These are phyloP conservation scores for Fusarium avenaceum DNA, from an alignment of 2,329 filamentous ascomycete species.

Conservation along the genomic window DNA sequence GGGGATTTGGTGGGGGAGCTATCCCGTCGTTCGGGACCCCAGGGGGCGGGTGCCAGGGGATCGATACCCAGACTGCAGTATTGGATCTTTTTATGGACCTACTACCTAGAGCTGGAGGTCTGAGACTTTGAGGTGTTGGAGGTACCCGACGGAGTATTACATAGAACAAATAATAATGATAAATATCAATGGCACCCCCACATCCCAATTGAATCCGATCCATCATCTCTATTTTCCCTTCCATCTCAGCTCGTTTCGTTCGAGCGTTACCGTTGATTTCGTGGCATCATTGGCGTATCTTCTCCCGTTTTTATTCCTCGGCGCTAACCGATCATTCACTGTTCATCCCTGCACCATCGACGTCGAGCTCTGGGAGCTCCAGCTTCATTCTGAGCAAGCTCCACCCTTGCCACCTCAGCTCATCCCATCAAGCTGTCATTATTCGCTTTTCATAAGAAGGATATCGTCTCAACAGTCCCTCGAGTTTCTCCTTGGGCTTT, in stretches of 20 bases:
- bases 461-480: neutral
- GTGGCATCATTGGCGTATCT: constrained; percentile 26
- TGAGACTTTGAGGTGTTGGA: too few relatives aligned
- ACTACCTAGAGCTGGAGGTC: too few relatives aligned
- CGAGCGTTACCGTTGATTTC: constrained; percentile 9
- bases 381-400: constrained; percentile 27
- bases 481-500: neutral
- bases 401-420: constrained; percentile 32
- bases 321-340: constrained; percentile 32
- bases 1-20: constrained; percentile 21
- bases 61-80: neutral
- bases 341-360: constrained; percentile 36
- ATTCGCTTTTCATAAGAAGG: constrained; percentile 26
- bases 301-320: constrained; percentile 38
- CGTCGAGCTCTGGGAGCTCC: constrained; percentile 38
- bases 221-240: neutral
- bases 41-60: neutral
- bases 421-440: constrained; percentile 17
- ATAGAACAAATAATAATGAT: neutral
- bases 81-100: too few relatives aligned
- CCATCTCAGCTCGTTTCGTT: constrained; percentile 9
- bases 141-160: neutral
- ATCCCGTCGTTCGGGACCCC: constrained; percentile 16
- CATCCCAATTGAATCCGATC: neutral
- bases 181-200: constrained; percentile 12